phyloP scores from a whole-genome alignment of 2,329 filamentous ascomycete genomes.

The Gyromitra esculenta region DNA sequence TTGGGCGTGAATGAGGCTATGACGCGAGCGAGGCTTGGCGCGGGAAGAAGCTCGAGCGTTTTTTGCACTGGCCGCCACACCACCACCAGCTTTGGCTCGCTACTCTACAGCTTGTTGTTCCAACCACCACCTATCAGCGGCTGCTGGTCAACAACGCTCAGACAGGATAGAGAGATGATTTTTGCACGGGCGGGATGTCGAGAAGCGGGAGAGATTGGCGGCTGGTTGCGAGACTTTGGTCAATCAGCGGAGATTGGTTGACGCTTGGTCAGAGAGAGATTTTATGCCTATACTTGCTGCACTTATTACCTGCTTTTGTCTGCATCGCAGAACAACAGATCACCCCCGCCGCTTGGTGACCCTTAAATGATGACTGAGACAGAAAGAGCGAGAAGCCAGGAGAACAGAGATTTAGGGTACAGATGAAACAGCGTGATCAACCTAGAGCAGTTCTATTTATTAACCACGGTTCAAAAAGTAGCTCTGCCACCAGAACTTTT shows the following conservation, averaged over 20 bases:
- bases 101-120: not conserved
- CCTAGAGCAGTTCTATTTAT: not conserved
- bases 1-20: constrained; percentile 35
- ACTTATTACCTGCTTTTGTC: constrained; percentile 9
- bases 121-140: constrained; percentile 25
- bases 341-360: constrained; percentile 26
- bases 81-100: not conserved
- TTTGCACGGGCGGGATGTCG: constrained; percentile 15
- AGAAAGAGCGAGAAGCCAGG: not conserved
- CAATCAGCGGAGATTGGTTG: constrained; percentile 19
- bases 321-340: constrained; percentile 23
- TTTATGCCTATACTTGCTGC: constrained; percentile 22
- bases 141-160: constrained; percentile 11
- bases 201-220: constrained; percentile 2
- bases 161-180: constrained; percentile 22
- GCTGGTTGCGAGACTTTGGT: not conserved
- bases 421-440: not conserved
- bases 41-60: constrained; percentile 45
- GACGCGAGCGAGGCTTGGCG: constrained; percentile 41
- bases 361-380: constrained; percentile 22
- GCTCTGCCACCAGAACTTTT: not conserved
- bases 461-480: constrained; percentile 4
- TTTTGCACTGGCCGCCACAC: constrained; percentile 39
- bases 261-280: not conserved
- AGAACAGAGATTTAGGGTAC: not conserved